Conservation (phyloP, 768 basidiomycete species). For the Phlegmacium glaucopus region DNA sequence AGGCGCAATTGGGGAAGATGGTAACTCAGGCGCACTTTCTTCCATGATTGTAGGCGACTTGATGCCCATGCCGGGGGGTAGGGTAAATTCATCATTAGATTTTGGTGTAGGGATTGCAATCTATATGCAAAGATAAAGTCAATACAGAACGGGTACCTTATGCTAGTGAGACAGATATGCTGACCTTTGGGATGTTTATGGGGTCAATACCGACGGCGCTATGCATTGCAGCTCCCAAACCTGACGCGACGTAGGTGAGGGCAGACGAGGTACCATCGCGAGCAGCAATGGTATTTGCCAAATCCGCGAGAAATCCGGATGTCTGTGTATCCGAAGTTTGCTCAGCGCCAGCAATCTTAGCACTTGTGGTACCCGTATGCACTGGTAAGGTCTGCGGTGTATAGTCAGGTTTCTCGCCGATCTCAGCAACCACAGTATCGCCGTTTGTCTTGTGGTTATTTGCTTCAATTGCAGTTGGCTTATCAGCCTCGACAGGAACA, state of each 20-base stretch:
- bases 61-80: conserved; percentile 14
- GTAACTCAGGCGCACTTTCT: not conserved
- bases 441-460: conserved; percentile 10
- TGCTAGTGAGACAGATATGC: conserved; percentile 2
- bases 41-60: conserved; percentile 4
- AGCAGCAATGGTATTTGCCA: conserved; percentile 34
- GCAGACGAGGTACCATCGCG: conserved; percentile 37
- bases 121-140: conserved; percentile 5
- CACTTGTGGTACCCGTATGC: not conserved
- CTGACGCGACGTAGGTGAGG: conserved; percentile 36
- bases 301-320: conserved; percentile 28
- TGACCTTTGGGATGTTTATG: conserved; percentile 32
- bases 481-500: conserved; percentile 4
- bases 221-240: conserved; percentile 35
- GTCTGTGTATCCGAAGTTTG: not conserved
- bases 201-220: conserved; percentile 38
- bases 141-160: not conserved
- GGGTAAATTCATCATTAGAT: conserved; percentile 16
- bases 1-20: conserved; percentile 23
- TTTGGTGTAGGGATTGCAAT: conserved; percentile 29
- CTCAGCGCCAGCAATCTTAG: no score
- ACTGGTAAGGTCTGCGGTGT: conserved; percentile 7
- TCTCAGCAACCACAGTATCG: conserved; percentile 4
- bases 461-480: conserved; percentile 3
- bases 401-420: not conserved